Evolutionary conservation across 2,329 filamentous ascomycete genomes (phyloP).

Genomic region (Dactylellina parvicollis): DNA sequence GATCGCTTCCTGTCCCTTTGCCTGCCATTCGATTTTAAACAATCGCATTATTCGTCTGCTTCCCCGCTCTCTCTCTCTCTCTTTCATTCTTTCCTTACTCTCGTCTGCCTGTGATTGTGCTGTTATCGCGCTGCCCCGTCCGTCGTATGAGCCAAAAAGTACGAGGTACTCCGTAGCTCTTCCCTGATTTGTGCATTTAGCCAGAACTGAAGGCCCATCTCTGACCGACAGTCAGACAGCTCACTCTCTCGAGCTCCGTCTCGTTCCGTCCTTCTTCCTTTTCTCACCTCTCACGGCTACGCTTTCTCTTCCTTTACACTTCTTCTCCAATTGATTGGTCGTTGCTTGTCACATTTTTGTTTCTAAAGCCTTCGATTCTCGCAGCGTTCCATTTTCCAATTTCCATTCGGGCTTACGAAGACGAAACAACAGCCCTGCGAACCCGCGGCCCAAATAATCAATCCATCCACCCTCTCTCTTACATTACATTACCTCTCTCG

Average conservation of each 20-base stretch:
- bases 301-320: neutral
- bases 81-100: neutral
- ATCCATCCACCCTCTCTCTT: no score
- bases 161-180: neutral
- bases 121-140: neutral
- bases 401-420: conserved; percentile 22
- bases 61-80: neutral
- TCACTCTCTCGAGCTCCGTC: conserved; percentile 29
- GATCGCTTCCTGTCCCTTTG: neutral
- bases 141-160: neutral
- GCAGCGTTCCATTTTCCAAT: neutral
- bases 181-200: conserved; percentile 37
- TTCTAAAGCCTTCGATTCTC: neutral
- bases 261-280: conserved; percentile 31
- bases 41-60: conserved; percentile 1
- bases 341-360: neutral
- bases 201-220: conserved; percentile 26
- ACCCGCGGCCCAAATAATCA: neutral
- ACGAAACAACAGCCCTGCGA: conserved; percentile 14
- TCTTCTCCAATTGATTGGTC: neutral
- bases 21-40: neutral
- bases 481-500: neutral
- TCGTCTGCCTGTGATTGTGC: neutral
- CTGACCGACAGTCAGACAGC: neutral
- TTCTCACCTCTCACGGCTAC: neutral